Evolutionary conservation across 805 yeast genomes (phyloP), one percentile per base, ranked within the genome.

Genomic region (Teunomyces stri): DNA sequence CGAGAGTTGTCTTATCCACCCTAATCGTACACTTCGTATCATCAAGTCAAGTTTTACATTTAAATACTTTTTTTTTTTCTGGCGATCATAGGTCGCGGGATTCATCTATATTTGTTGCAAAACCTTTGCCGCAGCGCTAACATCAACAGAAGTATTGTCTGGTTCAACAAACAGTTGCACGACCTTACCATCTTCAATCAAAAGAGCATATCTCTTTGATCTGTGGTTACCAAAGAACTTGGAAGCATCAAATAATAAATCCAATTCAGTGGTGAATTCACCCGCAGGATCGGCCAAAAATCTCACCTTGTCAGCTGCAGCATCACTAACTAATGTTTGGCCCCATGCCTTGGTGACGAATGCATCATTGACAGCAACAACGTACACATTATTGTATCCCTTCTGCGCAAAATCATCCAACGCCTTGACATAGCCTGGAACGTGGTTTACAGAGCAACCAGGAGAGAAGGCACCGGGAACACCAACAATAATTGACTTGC

Each of bases 321-420:
- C 55, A 6, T 46, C 47, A 15, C 54, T 53, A 41, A 57, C 60
- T 22, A 64, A 52, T 2, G 42, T 21, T 47, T 82, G 78, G 38
- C 79, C 81, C 96, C 96, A 90, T 0, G 94, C 91, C 56, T 80
- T 78, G 60, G 84, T 80, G 43, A 89, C 96, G 65, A 90, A 90
- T 2, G 94, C 79, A 62, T 90, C 97, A 66, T 90, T 90, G 42
- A 88, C 96, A 15, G 94, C 76, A 30, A 90, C 80, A 37, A 90
- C 80, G 57, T 75, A 81, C 44, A 89, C 65, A 40, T 80, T 68
- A 21, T 68, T 57, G 67, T 80, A 75, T n/a, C 96, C 96, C 67
- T 85, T 84, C 25, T 72, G 74, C 51, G 77, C 70, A 59, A 89
- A 79, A 29, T 76, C 72, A 5, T 73, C 61, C 49, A 78, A 65